Evolutionary conservation across 108 stramenopile species (phyloP), one percentile per base, ranked within the genome.

Genomic region (Cyclotella sp.): DNA sequence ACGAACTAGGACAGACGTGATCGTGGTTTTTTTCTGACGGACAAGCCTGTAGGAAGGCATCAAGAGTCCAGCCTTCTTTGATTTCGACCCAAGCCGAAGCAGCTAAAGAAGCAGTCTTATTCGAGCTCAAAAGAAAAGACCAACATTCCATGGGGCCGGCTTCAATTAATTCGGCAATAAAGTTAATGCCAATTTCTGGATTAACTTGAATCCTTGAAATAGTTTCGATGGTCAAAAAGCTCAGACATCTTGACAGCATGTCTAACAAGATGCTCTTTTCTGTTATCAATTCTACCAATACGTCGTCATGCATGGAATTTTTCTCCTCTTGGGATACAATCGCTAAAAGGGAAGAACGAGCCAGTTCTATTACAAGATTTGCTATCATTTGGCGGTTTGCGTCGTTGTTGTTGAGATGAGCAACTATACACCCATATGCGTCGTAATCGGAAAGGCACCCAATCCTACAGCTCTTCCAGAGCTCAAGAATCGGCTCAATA

Each of bases 381-480:
- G 70, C 63, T 39, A 81, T 73, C 16, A 53, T 41, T 39, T 62
- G 34, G 1, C 51, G 40, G 15, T 61, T 47, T 16, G 43, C 69
- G 55, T 65, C 53, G 11, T 53, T 42, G 44, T 46, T 68, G 9
- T 53, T 44, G 39, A 81, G 80, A 65, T 81, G 62, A 27, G 52
- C 28, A 22, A 61, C 53, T 5, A 75, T 45, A 41, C 52, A 49
- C 15, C 73, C 80, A 43, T 69, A 81, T 55, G 70, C 69, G 55
- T 81, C 73, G 0, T 61, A 73, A 16, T 81, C 80, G 13, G 69
- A 69, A 15, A 58, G 51, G 16, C 27, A 29, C 2, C 47, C 68
- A 46, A 75, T 45, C 30, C 80, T 70, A 63, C 80, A 81, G 45
- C 63, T 52, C 51, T 70, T 81, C 80, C 80, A 81, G 13, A 81